phyloP scores from a whole-genome alignment of 345 rosid genomes.

The Arabis hirsuta region DNA sequence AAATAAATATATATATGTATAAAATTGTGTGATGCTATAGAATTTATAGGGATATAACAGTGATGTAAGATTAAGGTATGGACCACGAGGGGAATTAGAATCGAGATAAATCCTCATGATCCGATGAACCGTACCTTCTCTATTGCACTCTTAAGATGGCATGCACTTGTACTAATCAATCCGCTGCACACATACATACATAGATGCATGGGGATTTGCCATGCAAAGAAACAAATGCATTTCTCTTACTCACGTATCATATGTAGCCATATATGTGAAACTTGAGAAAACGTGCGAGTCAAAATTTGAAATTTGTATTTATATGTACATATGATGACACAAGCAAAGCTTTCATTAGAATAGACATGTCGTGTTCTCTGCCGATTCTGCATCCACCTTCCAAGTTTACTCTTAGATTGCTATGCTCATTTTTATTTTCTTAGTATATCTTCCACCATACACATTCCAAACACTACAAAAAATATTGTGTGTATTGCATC shows the following conservation, averaged over 20 bases:
- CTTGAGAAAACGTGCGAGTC: constrained; percentile 38
- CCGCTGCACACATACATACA: constrained; percentile 28
- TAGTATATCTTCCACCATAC: constrained; percentile 18
- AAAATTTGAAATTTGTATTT: constrained; percentile 33
- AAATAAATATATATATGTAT: background rate
- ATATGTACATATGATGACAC: constrained; percentile 42
- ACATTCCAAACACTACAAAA: too few species aligned
- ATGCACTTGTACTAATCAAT: constrained; percentile 49
- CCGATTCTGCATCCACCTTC: constrained; percentile 19
- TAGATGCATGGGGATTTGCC: constrained; percentile 43
- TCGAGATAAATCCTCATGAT: constrained; percentile 42
- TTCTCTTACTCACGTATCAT: constrained; percentile 41
- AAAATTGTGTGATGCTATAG: background rate
- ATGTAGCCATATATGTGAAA: constrained; percentile 42
- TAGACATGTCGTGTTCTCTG: constrained; percentile 45
- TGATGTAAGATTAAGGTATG: constrained; percentile 37
- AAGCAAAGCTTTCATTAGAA: constrained; percentile 41
- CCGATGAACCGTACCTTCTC: constrained; percentile 43
- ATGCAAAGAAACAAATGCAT: constrained; percentile 43
- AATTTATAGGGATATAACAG: constrained; percentile 26
- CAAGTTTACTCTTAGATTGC: constrained; percentile 39
- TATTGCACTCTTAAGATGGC: constrained; percentile 37
- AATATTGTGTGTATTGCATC: too few species aligned
- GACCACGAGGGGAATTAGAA: constrained; percentile 41
- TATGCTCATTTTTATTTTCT: background rate